A percentile compares a stretch with the other conserved stretches of the same genome.
Evolutionary conservation across 2,329 filamentous ascomycete species (phyloP).

Genomic region (Aspergillus pseudotamarii): DNA sequence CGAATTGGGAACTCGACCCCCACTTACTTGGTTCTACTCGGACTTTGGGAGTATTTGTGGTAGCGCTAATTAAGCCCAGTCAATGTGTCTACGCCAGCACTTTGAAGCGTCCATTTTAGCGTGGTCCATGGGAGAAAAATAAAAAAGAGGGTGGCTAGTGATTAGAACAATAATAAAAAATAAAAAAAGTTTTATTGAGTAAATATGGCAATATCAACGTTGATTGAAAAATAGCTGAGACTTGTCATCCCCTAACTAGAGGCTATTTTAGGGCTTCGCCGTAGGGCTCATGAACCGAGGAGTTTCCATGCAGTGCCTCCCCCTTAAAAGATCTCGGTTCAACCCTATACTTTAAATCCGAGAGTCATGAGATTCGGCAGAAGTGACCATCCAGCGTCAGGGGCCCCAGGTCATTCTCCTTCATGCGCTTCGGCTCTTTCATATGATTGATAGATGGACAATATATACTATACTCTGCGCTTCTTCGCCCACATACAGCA

Average conservation of each 20-base stretch:
- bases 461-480: background rate
- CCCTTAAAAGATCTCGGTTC: background rate
- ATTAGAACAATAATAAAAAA: background rate
- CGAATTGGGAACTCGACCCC: background rate
- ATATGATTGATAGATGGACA: background rate
- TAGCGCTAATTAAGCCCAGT: background rate
- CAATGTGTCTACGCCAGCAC: background rate
- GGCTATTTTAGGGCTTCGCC: background rate
- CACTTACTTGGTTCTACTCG: background rate
- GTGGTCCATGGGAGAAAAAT: background rate
- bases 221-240: background rate
- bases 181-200: background rate
- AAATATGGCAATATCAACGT: background rate
- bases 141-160: background rate
- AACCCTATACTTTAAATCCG: background rate
- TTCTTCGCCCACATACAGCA: background rate
- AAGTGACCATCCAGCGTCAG: background rate
- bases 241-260: background rate
- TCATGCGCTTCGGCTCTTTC: background rate
- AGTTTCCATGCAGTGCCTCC: background rate
- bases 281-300: background rate
- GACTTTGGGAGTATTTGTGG: background rate
- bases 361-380: background rate
- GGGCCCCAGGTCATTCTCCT: background rate
- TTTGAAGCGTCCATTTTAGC: background rate